Base-by-base conservation (phyloP, 2,329 filamentous ascomycete genomes). In the Colletotrichum nymphaeae region DNA sequence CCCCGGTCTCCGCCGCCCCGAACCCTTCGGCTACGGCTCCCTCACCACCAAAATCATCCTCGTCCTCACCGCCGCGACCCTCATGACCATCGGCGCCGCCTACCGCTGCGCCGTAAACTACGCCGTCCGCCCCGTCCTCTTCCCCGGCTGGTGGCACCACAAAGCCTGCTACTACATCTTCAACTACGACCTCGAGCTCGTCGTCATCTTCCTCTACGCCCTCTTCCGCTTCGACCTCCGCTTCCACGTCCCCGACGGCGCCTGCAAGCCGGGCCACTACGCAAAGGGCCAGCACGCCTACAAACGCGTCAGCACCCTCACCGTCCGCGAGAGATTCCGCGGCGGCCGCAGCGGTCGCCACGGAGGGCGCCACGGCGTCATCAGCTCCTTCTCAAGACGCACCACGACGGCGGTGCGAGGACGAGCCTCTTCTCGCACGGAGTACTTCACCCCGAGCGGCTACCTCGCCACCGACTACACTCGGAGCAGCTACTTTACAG, bases 91-190 rank as follows among this genome's bases (percentile, higher is more conserved):
- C 12, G 93, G 93, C 32, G 93, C 94, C 2, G 84, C 85, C 19
- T 95, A 94, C 83, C 89, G 94, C 46, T 86, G 89, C 35, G 93
- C 88, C 19, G 89, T 88, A 1, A 83, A 79, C 32, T 94, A 88
- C 81, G 85, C 85, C 68, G 79, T 85, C 0, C 88, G 87, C 32
- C 89, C 86, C 4, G 63, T 52, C 58, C 58, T 59, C 77, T 78
- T 69, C 70, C 91, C 93, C 2, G 92, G 91, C 5, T 93, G 92
- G 88, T 96, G 92, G 80, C 89, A 94, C 77, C 85, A 85, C 78
- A 93, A 92, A 80, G 89, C 91, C 1, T 90, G 89, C 77, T 97
- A 95, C 85, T 97, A 97, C 84, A 83, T 91, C 79, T 94, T 97
- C 85, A 93, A 94, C 83, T 97, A 94, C 79, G 85, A 84, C 19